Evolutionary conservation across 441 rosid species (phyloP), one percentile per base, ranked within the genome.

Genomic region (Euphorbia schlechtendalii): DNA sequence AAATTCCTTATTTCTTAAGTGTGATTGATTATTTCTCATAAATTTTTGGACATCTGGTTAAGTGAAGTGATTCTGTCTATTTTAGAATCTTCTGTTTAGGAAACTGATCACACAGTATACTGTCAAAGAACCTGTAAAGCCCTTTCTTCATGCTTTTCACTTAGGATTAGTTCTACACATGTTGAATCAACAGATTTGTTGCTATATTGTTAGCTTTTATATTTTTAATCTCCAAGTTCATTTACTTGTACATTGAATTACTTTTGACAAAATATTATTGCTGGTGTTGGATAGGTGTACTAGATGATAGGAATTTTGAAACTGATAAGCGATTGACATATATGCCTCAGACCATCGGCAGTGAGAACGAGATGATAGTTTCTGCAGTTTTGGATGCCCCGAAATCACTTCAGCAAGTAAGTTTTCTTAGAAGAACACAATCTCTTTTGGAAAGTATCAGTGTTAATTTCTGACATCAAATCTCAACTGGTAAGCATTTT

Each of bases 241-340:
- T 54, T 59, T 5, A 34, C 8, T 34, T 34, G 40, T 34, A 34
- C 8, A 34, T 3, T 34, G 6, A 5, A 34, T 34, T 5, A 34
- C 65, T 56, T 45, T 38, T 28, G 11, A 27, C 27, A 3, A 34
- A 34, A n/a, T 57, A 18, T 25, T 56, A 18, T 59, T 21, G 15
- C 59, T 17, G 73, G 56, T 41, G 28, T 64, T 74, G 48, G 65
- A 70, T 72, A 82, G 77, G 57, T 30, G 18, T 24, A 59, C 64
- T 66, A 27, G 46, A 57, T 49, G 74, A 55, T 28, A 60, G 27
- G 60, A 63, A 8, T 30, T 46, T 25, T 21, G 73, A 62, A 61
- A 70, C n/a, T 51, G 78, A 66, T 25, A 76, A 53, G 66, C 80
- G 82, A 34, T 38, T 28, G 30, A 75, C 81, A 54, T 79, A 82